Percentiles rank a stretch among this genome's conserved stretches.
phyloP scores from a whole-genome alignment of 1,284 basidiomycete species.

The Ganoderma boninense region DNA sequence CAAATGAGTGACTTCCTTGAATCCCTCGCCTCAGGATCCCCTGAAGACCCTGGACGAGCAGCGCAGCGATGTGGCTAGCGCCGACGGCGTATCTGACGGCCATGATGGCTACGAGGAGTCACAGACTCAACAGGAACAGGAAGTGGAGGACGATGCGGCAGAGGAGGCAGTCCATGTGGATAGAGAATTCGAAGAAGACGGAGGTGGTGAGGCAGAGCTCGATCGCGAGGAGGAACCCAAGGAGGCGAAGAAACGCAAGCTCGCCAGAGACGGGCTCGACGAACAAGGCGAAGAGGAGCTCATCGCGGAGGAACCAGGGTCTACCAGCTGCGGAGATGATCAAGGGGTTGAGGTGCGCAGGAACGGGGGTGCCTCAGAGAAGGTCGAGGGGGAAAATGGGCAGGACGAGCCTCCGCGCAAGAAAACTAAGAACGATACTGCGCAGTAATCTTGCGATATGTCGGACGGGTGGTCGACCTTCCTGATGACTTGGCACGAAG shows the following conservation, averaged over 20 bases:
- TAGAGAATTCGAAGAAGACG: neutral
- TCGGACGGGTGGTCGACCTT: neutral
- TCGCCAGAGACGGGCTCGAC: slow-evolving; percentile 22
- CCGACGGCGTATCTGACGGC: slow-evolving; percentile 1
- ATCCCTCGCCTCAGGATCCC: slow-evolving; percentile 35
- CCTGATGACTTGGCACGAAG: neutral
- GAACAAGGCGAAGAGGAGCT: neutral
- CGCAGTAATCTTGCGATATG: neutral
- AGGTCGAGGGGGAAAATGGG: slow-evolving; percentile 1
- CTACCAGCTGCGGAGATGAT: slow-evolving; percentile 2
- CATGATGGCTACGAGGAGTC: neutral
- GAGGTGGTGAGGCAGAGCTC: slow-evolving; percentile 7
- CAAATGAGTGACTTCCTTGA: neutral
- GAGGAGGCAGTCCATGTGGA: slow-evolving; percentile 2
- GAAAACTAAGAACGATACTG: slow-evolving; percentile 35
- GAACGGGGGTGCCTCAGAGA: slow-evolving; percentile 9
- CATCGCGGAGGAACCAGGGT: neutral
- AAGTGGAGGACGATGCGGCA: neutral
- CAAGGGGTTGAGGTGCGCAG: slow-evolving; percentile 4
- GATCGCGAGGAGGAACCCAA: neutral
- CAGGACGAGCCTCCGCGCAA: slow-evolving; percentile 33
- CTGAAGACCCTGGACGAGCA: slow-evolving; percentile 37
- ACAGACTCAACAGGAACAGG: neutral
- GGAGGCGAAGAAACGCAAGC: slow-evolving; percentile 29
- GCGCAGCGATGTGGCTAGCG: neutral